Base-by-base conservation (phyloP, 768 basidiomycete species). In the Psilocybe tampanensis region DNA sequence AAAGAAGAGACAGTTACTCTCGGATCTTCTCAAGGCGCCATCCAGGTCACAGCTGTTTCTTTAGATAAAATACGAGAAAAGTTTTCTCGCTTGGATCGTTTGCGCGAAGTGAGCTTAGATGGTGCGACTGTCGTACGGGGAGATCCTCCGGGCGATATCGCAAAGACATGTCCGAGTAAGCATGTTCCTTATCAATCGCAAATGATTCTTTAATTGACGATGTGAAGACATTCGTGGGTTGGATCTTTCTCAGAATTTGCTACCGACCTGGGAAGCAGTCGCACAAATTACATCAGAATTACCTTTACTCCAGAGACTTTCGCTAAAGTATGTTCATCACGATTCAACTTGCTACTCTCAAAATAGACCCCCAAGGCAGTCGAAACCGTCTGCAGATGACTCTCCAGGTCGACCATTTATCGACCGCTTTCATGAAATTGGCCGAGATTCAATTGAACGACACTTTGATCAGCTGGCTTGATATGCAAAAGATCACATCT, bases 41-140 rank as follows among this genome's bases (percentile, higher is more conserved):
- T 98, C 61, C 77, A 89, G 61, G 92, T 98, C 12, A 90, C 95
- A 70, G 94, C 92, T 3, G 90, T 94, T 3, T 81, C 85, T 44
- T 75, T 97, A 23, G 88, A 92, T 66, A 92, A 88, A 68, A 84
- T 97, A 55, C 81, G 89, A 65, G 73, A 75, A 23, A 89, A 88
- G 44, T 79, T 96, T 23, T 76, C 88, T 4, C 74, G 84, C 52
- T 72, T 98, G 18, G 79, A 80, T 45, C 78, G 78, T 17, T 76
- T 98, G 48, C 84, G 85, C 52, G 89, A 94, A 68, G 83, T 90
- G 51, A 94, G 95, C 57, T 75, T 97, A 24, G 91, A 95, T 66
- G 79, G 76, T 63, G 83, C 87, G 59, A 69, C 75, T 53, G 85
- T 96, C 12, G 80, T 83, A 47, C 72, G 64, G 13, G 66, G 74